Base-by-base conservation (phyloP, 2,329 filamentous ascomycete species). In the Colletotrichum sp. region DNA sequence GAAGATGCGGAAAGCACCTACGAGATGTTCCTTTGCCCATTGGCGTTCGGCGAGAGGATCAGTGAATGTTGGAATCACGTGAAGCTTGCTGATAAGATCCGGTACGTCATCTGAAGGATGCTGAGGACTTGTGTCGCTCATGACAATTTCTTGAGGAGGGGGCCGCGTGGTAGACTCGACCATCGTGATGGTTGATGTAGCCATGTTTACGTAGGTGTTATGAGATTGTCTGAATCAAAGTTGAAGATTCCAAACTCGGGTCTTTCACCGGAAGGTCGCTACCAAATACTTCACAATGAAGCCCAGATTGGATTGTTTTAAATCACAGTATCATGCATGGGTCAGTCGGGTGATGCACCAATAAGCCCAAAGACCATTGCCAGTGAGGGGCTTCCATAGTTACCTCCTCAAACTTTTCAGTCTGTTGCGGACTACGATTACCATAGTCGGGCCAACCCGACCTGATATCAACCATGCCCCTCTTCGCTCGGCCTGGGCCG, bases 381-480 rank as follows among this genome's bases (percentile, higher is more conserved):
- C n/a, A 6, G n/a, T 2, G 43, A 52, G n/a, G 43, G 8, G 10
- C 0, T 5, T 52, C 6, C 6, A 22, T 52, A 13, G 6, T 1
- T 12, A 43, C n/a, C 6, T 52, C 10, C n/a, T 22, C 10, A 9
- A n/a, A 8, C 2, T 52, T 8, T 52, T 22, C 10, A 22, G n/a
- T 52, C n/a, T 1, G 10, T 52, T 52, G 43, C 43, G 43, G 43
- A 52, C n/a, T 52, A 52, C 0, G 43, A 52, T 52, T 7, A 22
- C 6, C 43, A 22, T 5, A 1, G 6, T 52, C 43, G 43, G 43
- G 43, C 12, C n/a, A 52, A 5, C 10, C 43, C 43, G 43, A 52
- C 43, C 43, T 52, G 43, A 22, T 52, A 52, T 52, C 43, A 12
- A 22, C 10, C 43, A 52, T 22, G 43, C 43, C 10, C 43, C 10